Conservation (phyloP, 2,329 filamentous ascomycete species). For the Stemphylium beticola region DNA sequence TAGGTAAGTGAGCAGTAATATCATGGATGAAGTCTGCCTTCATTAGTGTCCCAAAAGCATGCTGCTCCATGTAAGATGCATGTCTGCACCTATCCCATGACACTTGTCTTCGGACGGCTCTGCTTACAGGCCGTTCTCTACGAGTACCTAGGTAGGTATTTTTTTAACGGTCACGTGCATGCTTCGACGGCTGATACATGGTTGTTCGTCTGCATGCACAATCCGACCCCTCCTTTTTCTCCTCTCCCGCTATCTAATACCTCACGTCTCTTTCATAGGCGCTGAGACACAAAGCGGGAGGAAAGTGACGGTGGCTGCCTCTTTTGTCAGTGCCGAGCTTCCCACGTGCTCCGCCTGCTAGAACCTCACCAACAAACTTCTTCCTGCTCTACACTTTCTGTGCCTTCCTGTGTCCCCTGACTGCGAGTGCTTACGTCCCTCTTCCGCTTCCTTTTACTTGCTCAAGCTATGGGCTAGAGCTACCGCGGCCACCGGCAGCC, state of each 20-base stretch:
- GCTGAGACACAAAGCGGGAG: constrained; percentile 75
- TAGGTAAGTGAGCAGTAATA: constrained; percentile 23
- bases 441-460: constrained; percentile 20
- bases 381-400: constrained; percentile 27
- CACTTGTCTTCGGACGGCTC: neutral
- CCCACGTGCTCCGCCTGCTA: constrained; percentile 40
- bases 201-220: neutral
- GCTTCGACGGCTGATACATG: too few relatives aligned
- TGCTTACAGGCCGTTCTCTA: too few relatives aligned
- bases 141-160: too few relatives aligned
- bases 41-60: neutral
- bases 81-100: neutral
- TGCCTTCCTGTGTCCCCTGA: constrained; percentile 32
- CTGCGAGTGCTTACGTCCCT: constrained; percentile 14
- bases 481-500: constrained; percentile 33
- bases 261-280: constrained; percentile 62
- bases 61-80: neutral
- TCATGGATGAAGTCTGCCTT: neutral
- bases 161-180: neutral
- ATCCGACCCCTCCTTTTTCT: neutral
- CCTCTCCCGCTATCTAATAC: constrained; percentile 74
- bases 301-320: constrained; percentile 57
- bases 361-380: constrained; percentile 37
- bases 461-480: constrained; percentile 27
- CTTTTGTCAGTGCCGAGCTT: constrained; percentile 30